These are phyloP conservation scores for Zelopaecilomyces penicillatus DNA, from an alignment of 2,329 filamentous ascomycete genomes.

Conservation along the genomic window DNA sequence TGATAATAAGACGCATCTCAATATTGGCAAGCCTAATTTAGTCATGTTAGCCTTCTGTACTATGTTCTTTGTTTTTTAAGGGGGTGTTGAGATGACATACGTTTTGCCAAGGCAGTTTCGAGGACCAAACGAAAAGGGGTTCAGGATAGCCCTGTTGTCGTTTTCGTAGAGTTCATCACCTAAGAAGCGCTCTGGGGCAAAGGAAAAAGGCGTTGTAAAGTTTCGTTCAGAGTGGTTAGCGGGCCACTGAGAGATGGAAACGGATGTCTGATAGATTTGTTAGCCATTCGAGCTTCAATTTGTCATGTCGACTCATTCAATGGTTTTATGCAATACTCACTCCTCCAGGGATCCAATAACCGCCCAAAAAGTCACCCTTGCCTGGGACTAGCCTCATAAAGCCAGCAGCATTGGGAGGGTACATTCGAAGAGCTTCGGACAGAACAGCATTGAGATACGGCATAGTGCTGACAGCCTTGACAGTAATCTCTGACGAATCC, in stretches of 20 bases:
- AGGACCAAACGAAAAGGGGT: slow-evolving; percentile 39
- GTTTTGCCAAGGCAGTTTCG: slow-evolving; percentile 42
- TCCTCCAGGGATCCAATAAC: slow-evolving; percentile 21
- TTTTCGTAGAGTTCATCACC: slow-evolving; percentile 23
- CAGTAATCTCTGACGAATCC: slow-evolving; percentile 3
- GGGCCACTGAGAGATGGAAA: slow-evolving; percentile 34
- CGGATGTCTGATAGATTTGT: slow-evolving; percentile 23
- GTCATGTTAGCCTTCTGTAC: neutral
- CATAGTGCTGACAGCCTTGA: slow-evolving; percentile 3
- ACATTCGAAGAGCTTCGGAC: slow-evolving; percentile 31
- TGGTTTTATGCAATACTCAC: slow-evolving; percentile 12
- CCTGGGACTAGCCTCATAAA: slow-evolving; percentile 19
- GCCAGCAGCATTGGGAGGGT: slow-evolving; percentile 18
- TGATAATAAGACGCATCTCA: slow-evolving; percentile 41
- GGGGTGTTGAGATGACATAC: slow-evolving; percentile 21
- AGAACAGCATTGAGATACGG: slow-evolving; percentile 25
- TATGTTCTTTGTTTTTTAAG: neutral
- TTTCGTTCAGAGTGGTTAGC: slow-evolving; percentile 30
- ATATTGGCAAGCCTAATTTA: slow-evolving; percentile 35
- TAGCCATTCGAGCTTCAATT: neutral
- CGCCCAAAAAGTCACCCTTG: slow-evolving; percentile 21
- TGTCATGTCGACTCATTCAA: too few relatives aligned
- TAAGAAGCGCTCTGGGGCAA: slow-evolving; percentile 39
- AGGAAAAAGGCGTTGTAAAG: slow-evolving; percentile 34
- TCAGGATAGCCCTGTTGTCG: slow-evolving; percentile 32